These are phyloP conservation scores for Trichoderma pleuroti DNA, from an alignment of 2,329 filamentous ascomycete genomes.

Conservation along the genomic window DNA sequence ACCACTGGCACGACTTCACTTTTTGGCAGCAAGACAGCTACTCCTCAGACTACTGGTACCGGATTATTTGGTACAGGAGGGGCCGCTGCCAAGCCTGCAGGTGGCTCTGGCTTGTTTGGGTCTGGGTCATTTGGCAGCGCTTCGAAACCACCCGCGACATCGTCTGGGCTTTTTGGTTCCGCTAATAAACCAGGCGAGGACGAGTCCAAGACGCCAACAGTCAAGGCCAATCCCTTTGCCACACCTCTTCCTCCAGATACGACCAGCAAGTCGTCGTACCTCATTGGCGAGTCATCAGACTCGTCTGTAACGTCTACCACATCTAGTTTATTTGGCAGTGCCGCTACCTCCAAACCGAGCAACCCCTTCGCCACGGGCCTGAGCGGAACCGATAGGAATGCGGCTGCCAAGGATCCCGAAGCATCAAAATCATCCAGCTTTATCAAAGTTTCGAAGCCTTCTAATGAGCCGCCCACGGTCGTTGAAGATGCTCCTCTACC, in stretches of 20 bases:
- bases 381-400: slow-evolving; percentile 24
- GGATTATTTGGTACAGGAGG: slow-evolving; percentile 23
- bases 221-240: slow-evolving; percentile 39
- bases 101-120: slow-evolving; percentile 27
- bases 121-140: slow-evolving; percentile 22
- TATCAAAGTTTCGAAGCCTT: slow-evolving; percentile 27
- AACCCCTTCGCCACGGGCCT: slow-evolving; percentile 42
- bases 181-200: slow-evolving; percentile 23
- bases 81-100: slow-evolving; percentile 22
- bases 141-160: slow-evolving; percentile 24
- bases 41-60: slow-evolving; percentile 25
- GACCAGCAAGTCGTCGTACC: slow-evolving; percentile 51
- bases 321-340: slow-evolving; percentile 29
- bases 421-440: slow-evolving; percentile 36
- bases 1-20: slow-evolving; percentile 8
- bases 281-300: slow-evolving; percentile 49
- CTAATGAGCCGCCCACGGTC: slow-evolving; percentile 23
- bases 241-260: slow-evolving; percentile 53
- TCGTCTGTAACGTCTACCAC: slow-evolving; percentile 46
- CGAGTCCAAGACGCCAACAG: slow-evolving; percentile 32
- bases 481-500: slow-evolving; percentile 39
- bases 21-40: slow-evolving; percentile 29
- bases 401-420: slow-evolving; percentile 14
- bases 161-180: slow-evolving; percentile 26
- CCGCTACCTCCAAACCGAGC: slow-evolving; percentile 29